Percentiles rank a stretch among this genome's conserved stretches.
Conservation (phyloP, 768 basidiomycete genomes). For the Asterophora lycoperdoides region DNA sequence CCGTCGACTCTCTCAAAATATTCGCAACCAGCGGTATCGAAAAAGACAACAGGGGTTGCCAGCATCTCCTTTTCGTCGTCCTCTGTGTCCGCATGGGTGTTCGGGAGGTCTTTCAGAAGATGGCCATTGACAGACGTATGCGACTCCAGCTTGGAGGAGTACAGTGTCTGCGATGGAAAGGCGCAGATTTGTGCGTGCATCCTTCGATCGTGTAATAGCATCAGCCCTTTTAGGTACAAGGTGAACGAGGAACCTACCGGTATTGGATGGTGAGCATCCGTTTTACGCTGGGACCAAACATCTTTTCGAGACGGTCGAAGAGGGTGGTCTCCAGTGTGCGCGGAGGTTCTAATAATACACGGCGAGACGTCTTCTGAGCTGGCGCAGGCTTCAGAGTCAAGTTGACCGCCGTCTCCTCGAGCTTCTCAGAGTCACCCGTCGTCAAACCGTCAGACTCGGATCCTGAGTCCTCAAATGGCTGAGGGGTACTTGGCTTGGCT, state of each 20-base stretch:
- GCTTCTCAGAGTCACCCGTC: neutral
- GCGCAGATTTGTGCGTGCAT: constrained; percentile 86
- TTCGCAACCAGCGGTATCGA: constrained; percentile 92
- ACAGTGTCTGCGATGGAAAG: constrained; percentile 84
- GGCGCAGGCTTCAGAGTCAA: neutral
- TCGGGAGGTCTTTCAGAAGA: constrained; percentile 67
- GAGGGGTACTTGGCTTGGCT: neutral
- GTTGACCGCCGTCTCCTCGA: neutral
- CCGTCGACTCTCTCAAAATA: constrained; percentile 83
- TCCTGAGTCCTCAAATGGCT: constrained; percentile 3
- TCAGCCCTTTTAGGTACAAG: neutral
- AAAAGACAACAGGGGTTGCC: constrained; percentile 80
- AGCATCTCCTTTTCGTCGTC: constrained; percentile 73
- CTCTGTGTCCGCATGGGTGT: constrained; percentile 44
- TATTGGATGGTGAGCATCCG: constrained; percentile 90
- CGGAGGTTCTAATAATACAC: constrained; percentile 46
- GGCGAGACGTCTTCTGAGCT: constrained; percentile 12
- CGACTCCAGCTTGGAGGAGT: constrained; percentile 64
- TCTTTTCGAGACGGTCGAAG: constrained; percentile 85
- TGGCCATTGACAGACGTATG: constrained; percentile 68
- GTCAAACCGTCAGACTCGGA: neutral
- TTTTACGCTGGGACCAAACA: constrained; percentile 83
- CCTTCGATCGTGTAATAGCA: constrained; percentile 31
- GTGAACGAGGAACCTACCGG: constrained; percentile 40
- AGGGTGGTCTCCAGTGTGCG: constrained; percentile 81